Conservation (phyloP, 495 filamentous ascomycete genomes). For the Penicillium desertorum region DNA sequence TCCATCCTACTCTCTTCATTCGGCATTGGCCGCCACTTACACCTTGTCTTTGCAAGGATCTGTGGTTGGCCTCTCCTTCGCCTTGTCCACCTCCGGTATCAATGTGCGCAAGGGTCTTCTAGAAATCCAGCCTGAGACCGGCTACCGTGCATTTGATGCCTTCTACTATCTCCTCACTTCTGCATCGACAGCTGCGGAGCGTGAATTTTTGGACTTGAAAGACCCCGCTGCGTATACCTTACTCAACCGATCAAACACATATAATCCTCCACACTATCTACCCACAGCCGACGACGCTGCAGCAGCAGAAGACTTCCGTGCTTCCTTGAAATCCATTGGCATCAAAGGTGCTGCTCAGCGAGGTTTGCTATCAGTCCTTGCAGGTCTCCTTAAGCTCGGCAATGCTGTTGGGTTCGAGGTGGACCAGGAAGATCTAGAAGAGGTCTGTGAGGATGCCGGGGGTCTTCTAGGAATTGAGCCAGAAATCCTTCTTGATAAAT, state of each 20-base stretch:
- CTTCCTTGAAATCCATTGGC: constrained; percentile 80
- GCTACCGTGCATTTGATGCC: constrained; percentile 94
- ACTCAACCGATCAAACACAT: constrained; percentile 79
- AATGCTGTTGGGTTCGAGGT: constrained; percentile 82
- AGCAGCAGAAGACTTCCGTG: constrained; percentile 86
- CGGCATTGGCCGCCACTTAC: constrained; percentile 75
- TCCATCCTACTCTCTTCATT: constrained; percentile 78
- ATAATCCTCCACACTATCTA: constrained; percentile 82
- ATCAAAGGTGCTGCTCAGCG: constrained; percentile 82
- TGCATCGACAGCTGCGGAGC: constrained; percentile 83
- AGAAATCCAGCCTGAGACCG: constrained; percentile 72
- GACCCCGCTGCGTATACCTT: constrained; percentile 74
- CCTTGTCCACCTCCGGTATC: constrained; percentile 83
- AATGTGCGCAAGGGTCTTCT: constrained; percentile 81
- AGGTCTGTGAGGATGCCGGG: constrained; percentile 86
- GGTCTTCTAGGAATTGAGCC: constrained; percentile 84
- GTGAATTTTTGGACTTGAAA: constrained; percentile 86
- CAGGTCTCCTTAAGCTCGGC: constrained; percentile 86
- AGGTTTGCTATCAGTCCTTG: constrained; percentile 77
- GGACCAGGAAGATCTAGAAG: constrained; percentile 81
- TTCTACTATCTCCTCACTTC: constrained; percentile 96
- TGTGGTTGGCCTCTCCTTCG: constrained; percentile 69
- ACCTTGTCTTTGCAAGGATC: constrained; percentile 79
- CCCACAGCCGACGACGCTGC: constrained; percentile 93
- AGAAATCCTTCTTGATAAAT: constrained; percentile 74